Evolutionary conservation across 768 basidiomycete genomes (phyloP), one percentile per base, ranked within the genome.

Genomic region (Astraeus odoratus): DNA sequence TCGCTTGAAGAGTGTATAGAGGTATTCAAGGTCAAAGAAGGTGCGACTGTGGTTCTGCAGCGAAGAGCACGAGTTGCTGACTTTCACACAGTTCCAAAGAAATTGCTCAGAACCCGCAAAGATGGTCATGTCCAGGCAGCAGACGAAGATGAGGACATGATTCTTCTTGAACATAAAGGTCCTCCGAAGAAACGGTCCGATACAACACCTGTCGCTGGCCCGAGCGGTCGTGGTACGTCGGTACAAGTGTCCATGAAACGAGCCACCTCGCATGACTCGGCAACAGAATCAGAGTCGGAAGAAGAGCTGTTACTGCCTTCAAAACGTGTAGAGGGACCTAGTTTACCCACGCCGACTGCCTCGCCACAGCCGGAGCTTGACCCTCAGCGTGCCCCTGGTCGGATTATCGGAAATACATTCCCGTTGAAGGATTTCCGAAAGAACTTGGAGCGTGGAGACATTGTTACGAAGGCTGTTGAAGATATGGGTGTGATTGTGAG

Each of bases 401-500:
- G 87, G 39, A 84, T 94, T 42, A 78, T 95, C 30, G 86, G 88
- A 8, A 76, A 71, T 30, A 78, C 81, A 0, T 71, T 72, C 51
- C 92, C 92, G 1, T 67, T 94, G 42, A 68, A 69, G 37, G 92
- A 95, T 62, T 96, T 94, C 67, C 67, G 70, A 48, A 68, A 73
- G 54, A 86, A 88, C 57, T 66, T 87, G 26, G 73, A 70, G 22
- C 74, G 74, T 43, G 89, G 88, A 0, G 90, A 91, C 60, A 67
- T 91, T 16, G 87, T 93, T 30, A 78, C 75, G 12, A 91, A 94
- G 64, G 90, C 89, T 0, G 84, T 91, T 7, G 81, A 85, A 53
- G 92, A 93, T 61, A 63, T 94, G 38, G 78, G 73, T 10, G 71
- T 61, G 13, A 82, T 92, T 8, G 76, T 93, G 36, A 69, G 70